phyloP scores from a whole-genome alignment of 805 yeast genomes.

The Wickerhamiella alocasiicola region DNA sequence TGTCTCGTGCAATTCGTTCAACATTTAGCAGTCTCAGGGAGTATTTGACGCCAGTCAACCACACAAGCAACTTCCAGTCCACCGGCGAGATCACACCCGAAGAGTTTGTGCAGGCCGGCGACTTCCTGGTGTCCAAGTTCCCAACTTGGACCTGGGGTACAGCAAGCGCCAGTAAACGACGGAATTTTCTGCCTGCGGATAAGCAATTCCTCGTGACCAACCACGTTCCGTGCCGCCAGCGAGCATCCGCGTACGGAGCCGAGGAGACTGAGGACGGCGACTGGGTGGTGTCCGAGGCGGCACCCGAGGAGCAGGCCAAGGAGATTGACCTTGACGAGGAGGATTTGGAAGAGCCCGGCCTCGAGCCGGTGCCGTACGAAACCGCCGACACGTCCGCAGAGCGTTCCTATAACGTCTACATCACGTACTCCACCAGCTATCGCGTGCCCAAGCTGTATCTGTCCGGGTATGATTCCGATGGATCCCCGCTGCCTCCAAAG shows the following conservation, averaged over 20 bases:
- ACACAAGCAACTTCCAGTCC: conserved; percentile 67
- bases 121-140: conserved; percentile 76
- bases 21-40: conserved; percentile 75
- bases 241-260: conserved; percentile 45
- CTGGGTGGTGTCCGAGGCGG: conserved; percentile 18
- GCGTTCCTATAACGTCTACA: conserved; percentile 64
- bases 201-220: conserved; percentile 80
- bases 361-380: conserved; percentile 26
- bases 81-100: conserved; percentile 95
- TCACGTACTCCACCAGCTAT: conserved; percentile 86
- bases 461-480: conserved; percentile 73
- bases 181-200: conserved; percentile 69
- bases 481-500: conserved; percentile 73
- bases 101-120: conserved; percentile 90
- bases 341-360: conserved; percentile 30
- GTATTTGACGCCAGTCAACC: conserved; percentile 80
- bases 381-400: no score
- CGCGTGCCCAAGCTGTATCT: conserved; percentile 91
- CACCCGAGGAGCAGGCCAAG: conserved; percentile 20
- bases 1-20: conserved; percentile 41
- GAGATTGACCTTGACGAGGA: conserved; percentile 17
- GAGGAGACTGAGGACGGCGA: conserved; percentile 35
- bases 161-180: conserved; percentile 40
- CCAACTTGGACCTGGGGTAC: conserved; percentile 93
- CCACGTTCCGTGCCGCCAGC: conserved; percentile 73